phyloP scores from a whole-genome alignment of 805 yeast genomes.

The Martiniozyma abietophila region DNA sequence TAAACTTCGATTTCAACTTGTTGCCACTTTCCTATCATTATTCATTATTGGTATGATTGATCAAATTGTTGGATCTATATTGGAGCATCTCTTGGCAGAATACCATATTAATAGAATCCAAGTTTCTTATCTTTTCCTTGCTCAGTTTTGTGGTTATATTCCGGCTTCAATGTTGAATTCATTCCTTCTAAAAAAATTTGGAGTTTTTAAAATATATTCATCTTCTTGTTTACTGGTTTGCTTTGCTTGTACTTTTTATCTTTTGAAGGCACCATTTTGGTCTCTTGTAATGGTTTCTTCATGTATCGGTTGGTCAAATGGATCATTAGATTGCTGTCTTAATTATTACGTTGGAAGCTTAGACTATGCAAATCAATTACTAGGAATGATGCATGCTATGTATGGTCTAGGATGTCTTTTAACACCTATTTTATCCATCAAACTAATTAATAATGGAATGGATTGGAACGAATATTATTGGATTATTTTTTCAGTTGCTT shows the following conservation, averaged over 20 bases:
- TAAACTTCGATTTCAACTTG: constrained; percentile 35
- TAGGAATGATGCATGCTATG: constrained; percentile 44
- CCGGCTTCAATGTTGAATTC: constrained; percentile 42
- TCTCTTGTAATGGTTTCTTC: constrained; percentile 32
- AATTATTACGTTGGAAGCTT: constrained; percentile 44
- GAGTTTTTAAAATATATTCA: constrained; percentile 39
- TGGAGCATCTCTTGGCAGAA: constrained; percentile 40
- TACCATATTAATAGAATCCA: constrained; percentile 40
- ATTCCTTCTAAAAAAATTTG: constrained; percentile 31
- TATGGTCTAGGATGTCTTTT: constrained; percentile 47
- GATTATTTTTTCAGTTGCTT: constrained; percentile 26
- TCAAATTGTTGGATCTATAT: constrained; percentile 50
- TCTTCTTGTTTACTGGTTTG: constrained; percentile 10
- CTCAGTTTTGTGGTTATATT: constrained; percentile 47
- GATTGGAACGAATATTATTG: constrained; percentile 39
- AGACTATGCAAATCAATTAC: constrained; percentile 37
- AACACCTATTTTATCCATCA: constrained; percentile 38
- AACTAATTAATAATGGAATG: constrained; percentile 29
- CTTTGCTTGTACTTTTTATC: constrained; percentile 22
- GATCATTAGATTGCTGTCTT: constrained; percentile 45
- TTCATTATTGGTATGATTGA: constrained; percentile 47
- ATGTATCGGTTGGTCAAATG: constrained; percentile 46
- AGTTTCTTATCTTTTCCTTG: constrained; percentile 41
- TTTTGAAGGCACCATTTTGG: constrained; percentile 33
- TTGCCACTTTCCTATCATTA: constrained; percentile 31